phyloP scores from a whole-genome alignment of 2,329 filamentous ascomycete genomes.

The Tolypocladium guangdongense region DNA sequence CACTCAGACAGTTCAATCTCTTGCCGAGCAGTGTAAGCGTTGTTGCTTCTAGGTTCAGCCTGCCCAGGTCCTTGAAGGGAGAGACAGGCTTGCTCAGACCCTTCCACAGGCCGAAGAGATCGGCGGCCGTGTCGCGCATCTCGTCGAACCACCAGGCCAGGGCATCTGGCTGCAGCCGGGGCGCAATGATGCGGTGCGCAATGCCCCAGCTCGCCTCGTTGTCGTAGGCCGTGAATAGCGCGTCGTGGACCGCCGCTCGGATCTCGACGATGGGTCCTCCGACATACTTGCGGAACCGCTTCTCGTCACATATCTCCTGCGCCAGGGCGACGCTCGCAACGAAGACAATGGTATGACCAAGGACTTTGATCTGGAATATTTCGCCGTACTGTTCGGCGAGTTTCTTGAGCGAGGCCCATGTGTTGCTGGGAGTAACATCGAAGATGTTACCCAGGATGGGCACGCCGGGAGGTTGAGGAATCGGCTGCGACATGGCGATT shows the following conservation, averaged over 20 bases:
- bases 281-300: constrained; percentile 42
- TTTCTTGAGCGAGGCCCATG: constrained; percentile 24
- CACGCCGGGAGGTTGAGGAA: constrained; percentile 22
- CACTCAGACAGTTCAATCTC: constrained; percentile 33
- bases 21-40: constrained; percentile 40
- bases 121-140: constrained; percentile 35
- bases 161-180: constrained; percentile 24
- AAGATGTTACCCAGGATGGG: constrained; percentile 27
- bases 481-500: constrained; percentile 20
- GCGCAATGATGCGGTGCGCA: constrained; percentile 40
- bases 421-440: constrained; percentile 22
- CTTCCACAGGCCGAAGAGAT: constrained; percentile 40
- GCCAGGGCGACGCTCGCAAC: constrained; percentile 37
- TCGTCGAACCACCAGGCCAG: constrained; percentile 30
- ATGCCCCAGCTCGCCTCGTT: constrained; percentile 38
- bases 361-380: constrained; percentile 26
- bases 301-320: constrained; percentile 40
- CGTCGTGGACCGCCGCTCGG: constrained; percentile 35
- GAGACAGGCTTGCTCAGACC: constrained; percentile 26
- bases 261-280: constrained; percentile 43
- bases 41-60: constrained; percentile 40
- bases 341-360: constrained; percentile 26
- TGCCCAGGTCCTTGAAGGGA: constrained; percentile 38
- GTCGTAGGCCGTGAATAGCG: constrained; percentile 41
- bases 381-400: constrained; percentile 25